Conservation (phyloP, 75 land plant species). For the Cunninghamia lanceolata region DNA sequence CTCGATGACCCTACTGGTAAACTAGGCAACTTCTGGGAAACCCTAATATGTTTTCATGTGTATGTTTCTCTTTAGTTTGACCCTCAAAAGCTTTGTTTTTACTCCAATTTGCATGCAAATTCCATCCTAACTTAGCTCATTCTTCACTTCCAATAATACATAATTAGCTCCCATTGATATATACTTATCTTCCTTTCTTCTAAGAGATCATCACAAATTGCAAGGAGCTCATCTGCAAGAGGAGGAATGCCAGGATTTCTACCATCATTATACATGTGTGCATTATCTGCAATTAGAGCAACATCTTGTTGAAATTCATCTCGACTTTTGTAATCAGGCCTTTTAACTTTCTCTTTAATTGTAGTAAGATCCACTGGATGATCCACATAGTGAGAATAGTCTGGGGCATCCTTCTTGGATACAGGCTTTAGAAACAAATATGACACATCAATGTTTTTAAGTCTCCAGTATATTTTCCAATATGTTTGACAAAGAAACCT, state of each 20-base stretch:
- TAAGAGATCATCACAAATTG: constrained; percentile 70
- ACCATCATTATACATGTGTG: constrained; percentile 85
- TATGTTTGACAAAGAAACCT: constrained; percentile 86
- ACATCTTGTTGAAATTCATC: constrained; percentile 83
- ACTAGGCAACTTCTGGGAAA: too few species aligned
- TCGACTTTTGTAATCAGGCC: constrained; percentile 61
- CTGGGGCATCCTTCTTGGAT: constrained; percentile 96
- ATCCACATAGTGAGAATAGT: constrained; percentile 60
- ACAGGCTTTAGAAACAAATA: constrained; percentile 87
- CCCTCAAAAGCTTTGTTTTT: too few species aligned
- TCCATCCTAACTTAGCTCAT: too few species aligned
- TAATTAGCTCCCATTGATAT: too few species aligned
- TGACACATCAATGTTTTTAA: constrained; percentile 52
- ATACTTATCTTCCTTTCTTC: too few species aligned
- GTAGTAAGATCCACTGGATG: constrained; percentile 91
- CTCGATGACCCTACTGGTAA: too few species aligned
- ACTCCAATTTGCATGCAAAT: too few species aligned
- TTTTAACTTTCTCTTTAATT: constrained; percentile 75
- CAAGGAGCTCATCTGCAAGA: constrained; percentile 88
- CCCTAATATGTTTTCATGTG: too few species aligned
- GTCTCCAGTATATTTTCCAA: constrained; percentile 72
- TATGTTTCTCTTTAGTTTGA: too few species aligned
- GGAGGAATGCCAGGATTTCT: constrained; percentile 94
- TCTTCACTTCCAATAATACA: too few species aligned
- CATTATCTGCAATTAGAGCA: constrained; percentile 75